phyloP scores from a whole-genome alignment of 2,329 filamentous ascomycete species.

The Periconia sp. region DNA sequence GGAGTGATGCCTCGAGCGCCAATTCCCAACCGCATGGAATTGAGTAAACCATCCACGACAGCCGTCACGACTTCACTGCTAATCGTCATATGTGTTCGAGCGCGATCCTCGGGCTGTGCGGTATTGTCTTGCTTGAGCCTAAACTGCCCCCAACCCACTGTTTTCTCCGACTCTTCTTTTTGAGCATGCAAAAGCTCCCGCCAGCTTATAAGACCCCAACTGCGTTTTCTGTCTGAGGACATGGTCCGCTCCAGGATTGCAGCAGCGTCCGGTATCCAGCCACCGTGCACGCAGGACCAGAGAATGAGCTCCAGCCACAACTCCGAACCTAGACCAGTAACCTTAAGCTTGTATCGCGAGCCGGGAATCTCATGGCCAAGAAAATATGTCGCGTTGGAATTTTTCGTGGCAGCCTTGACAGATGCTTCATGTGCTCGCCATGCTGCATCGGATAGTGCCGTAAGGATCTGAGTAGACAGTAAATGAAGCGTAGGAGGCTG shows the following conservation, averaged over 20 bases:
- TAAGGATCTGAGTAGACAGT: conserved; percentile 52
- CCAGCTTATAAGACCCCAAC: conserved; percentile 45
- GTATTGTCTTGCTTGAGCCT: conserved; percentile 14
- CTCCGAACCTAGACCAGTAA: conserved; percentile 47
- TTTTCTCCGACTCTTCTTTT: conserved; percentile 21
- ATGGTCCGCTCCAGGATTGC: conserved; percentile 40
- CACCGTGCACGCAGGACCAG: conserved; percentile 54
- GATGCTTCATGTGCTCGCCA: conserved; percentile 51
- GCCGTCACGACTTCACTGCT: conserved; percentile 61
- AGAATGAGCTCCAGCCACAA: conserved; percentile 56
- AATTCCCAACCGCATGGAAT: conserved; percentile 47
- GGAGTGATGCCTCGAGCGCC: conserved; percentile 42
- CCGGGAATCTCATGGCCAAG: conserved; percentile 48
- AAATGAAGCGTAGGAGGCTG: conserved; percentile 53
- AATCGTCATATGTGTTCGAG: conserved; percentile 50
- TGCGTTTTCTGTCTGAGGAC: conserved; percentile 18
- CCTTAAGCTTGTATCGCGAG: conserved; percentile 44
- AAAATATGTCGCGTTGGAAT: conserved; percentile 42
- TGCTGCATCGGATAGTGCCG: conserved; percentile 53
- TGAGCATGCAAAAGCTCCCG: conserved; percentile 41
- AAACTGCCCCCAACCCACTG: conserved; percentile 27
- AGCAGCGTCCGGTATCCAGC: conserved; percentile 48
- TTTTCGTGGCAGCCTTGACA: conserved; percentile 25
- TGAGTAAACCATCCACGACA: conserved; percentile 56
- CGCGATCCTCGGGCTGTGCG: conserved; percentile 26